Evolutionary conservation across 2,329 filamentous ascomycete species (phyloP).

Genomic region (Cladosporium sp.): DNA sequence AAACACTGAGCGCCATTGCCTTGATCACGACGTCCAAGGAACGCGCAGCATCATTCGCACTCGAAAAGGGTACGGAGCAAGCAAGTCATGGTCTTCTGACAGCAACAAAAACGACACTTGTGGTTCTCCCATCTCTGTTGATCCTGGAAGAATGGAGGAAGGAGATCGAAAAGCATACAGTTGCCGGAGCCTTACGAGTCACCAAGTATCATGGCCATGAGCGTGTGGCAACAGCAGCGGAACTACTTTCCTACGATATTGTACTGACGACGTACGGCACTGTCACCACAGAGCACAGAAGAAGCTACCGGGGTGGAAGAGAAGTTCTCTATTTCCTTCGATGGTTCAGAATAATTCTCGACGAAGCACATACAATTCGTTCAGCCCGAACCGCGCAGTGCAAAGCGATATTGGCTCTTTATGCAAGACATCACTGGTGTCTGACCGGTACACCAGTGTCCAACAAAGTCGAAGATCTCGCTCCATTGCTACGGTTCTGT

Average conservation of each 20-base stretch:
- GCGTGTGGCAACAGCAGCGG: slow-evolving; percentile 70
- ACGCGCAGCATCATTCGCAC: slow-evolving; percentile 22
- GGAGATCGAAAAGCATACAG: slow-evolving; percentile 85
- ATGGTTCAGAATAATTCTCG: slow-evolving; percentile 91
- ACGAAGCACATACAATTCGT: slow-evolving; percentile 94
- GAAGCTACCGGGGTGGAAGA: slow-evolving; percentile 56
- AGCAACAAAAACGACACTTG: slow-evolving; percentile 67
- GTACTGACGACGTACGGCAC: slow-evolving; percentile 94
- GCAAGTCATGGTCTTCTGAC: slow-evolving; percentile 17
- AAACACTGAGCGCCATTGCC: slow-evolving; percentile 97
- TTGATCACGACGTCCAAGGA: slow-evolving; percentile 79
- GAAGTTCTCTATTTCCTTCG: slow-evolving; percentile 78
- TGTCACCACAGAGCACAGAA: slow-evolving; percentile 80
- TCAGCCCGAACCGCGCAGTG: slow-evolving; percentile 82
- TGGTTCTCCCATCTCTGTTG: slow-evolving; percentile 91
- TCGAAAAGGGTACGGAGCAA: slow-evolving; percentile 19
- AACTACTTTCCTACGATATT: slow-evolving; percentile 70
- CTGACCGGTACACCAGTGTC: slow-evolving; percentile 95
- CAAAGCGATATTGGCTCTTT: slow-evolving; percentile 86
- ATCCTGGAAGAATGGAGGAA: slow-evolving; percentile 89
- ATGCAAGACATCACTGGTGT: slow-evolving; percentile 82
- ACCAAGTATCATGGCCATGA: slow-evolving; percentile 91
- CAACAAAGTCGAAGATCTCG: slow-evolving; percentile 89
- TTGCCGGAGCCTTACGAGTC: slow-evolving; percentile 64
- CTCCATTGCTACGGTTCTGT: slow-evolving; percentile 86